Percentiles rank a stretch among this genome's conserved stretches.
Evolutionary conservation across 306 rosid species (phyloP).

Genomic region (Lathyrus oleraceus): DNA sequence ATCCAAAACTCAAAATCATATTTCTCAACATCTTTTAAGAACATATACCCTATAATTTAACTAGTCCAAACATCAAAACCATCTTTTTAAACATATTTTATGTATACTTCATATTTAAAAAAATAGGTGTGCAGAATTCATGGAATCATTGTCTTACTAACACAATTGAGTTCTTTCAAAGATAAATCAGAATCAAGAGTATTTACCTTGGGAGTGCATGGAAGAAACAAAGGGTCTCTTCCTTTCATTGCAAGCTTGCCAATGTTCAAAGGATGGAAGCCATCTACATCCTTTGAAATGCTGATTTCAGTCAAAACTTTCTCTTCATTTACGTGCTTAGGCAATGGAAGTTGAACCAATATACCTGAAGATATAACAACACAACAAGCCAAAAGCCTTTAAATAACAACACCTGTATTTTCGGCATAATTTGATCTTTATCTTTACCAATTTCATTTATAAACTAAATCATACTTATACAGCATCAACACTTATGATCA

Average conservation of each 20-base stretch:
- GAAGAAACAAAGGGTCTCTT: constrained; percentile 82
- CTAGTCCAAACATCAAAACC: neutral
- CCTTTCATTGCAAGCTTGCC: constrained; percentile 98
- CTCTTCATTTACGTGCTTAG: constrained; percentile 88
- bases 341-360: constrained; percentile 92
- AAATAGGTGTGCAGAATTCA: neutral
- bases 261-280: constrained; percentile 91
- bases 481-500: too few relatives aligned
- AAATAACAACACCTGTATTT: neutral
- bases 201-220: constrained; percentile 90
- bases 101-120: neutral
- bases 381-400: constrained; percentile 32
- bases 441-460: too few relatives aligned
- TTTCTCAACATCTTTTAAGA: neutral
- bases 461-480: too few relatives aligned
- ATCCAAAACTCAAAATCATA: neutral
- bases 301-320: constrained; percentile 75
- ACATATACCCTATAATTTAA: neutral
- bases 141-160: neutral
- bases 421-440: too few relatives aligned
- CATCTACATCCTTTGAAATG: constrained; percentile 92
- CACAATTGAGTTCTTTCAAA: constrained; percentile 7
- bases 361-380: constrained; percentile 60
- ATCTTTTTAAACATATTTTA: neutral
- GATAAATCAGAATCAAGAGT: constrained; percentile 2